Conservation (phyloP, 1,284 basidiomycete genomes). For the Moniliella sp. region DNA sequence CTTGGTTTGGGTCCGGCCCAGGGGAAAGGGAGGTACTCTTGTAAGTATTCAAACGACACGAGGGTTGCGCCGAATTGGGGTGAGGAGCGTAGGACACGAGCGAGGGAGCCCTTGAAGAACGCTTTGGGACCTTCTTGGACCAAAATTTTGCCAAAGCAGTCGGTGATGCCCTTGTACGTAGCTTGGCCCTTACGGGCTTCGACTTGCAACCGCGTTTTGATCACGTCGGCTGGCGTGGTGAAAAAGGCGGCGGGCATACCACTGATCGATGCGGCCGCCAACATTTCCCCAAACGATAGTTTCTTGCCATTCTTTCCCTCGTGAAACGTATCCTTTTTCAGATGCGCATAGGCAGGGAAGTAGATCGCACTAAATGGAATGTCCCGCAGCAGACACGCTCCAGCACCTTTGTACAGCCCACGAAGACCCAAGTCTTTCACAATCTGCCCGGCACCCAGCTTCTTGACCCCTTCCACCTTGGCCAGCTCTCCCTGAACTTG, state of each 20-base stretch:
- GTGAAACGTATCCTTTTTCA: slow-evolving; percentile 74
- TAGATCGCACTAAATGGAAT: slow-evolving; percentile 53
- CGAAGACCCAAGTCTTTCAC: slow-evolving; percentile 72
- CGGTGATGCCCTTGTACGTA: slow-evolving; percentile 67
- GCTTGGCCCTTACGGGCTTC: slow-evolving; percentile 80
- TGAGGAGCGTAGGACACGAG: slow-evolving; percentile 58
- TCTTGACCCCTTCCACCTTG: slow-evolving; percentile 48
- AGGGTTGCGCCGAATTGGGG: slow-evolving; percentile 68
- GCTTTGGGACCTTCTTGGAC: slow-evolving; percentile 64
- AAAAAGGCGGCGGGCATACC: slow-evolving; percentile 67
- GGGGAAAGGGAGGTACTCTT: no score
- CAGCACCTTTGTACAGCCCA: slow-evolving; percentile 74
- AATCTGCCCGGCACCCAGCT: slow-evolving; percentile 67
- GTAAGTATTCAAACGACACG: slow-evolving; percentile 60
- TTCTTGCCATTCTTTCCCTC: slow-evolving; percentile 90
- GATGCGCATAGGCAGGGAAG: slow-evolving; percentile 40
- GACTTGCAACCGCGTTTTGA: slow-evolving; percentile 95
- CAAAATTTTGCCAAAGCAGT: slow-evolving; percentile 71
- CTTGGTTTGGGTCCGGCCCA: no score
- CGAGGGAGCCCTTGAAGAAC: slow-evolving; percentile 83
- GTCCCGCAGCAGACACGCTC: slow-evolving; percentile 63
- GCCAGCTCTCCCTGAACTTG: slow-evolving; percentile 89
- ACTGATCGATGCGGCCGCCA: slow-evolving; percentile 52
- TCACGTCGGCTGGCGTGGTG: slow-evolving; percentile 51
- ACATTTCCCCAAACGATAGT: slow-evolving; percentile 70